phyloP scores from a whole-genome alignment of 2,329 filamentous ascomycete species.

The Alternaria longipes region DNA sequence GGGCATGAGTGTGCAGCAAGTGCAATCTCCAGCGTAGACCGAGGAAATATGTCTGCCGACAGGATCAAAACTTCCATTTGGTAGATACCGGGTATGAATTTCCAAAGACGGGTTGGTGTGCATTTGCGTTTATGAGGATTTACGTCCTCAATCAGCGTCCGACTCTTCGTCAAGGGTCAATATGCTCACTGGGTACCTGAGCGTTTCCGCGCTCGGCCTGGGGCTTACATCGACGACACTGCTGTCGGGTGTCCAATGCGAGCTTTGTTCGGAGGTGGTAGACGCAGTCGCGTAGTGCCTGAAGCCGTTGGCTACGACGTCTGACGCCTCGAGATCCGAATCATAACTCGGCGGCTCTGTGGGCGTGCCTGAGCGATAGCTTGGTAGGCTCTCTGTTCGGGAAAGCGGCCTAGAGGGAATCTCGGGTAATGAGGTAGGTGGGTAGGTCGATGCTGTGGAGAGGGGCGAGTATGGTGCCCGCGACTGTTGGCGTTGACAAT shows the following conservation, averaged over 20 bases:
- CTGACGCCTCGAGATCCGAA: constrained; percentile 50
- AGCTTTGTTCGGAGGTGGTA: constrained; percentile 30
- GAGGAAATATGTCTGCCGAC: neutral
- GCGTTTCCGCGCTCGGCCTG: constrained; percentile 49
- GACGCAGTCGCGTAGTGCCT: constrained; percentile 46
- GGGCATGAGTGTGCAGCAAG: neutral
- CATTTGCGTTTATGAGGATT: neutral
- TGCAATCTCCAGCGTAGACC: neutral
- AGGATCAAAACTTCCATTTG: neutral
- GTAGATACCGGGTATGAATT: constrained; percentile 2
- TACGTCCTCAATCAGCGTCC: constrained; percentile 21
- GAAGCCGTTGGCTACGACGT: constrained; percentile 56
- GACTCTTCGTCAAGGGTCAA: constrained; percentile 35
- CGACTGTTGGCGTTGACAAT: constrained; percentile 28
- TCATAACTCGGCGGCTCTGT: constrained; percentile 55
- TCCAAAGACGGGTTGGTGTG: constrained; percentile 15
- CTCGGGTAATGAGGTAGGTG: constrained; percentile 40
- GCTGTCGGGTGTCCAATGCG: constrained; percentile 50
- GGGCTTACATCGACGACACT: constrained; percentile 52
- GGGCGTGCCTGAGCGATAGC: constrained; percentile 54
- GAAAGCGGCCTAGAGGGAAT: constrained; percentile 48
- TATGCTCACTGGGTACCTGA: constrained; percentile 39
- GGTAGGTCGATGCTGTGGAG: constrained; percentile 44
- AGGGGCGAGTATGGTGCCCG: constrained; percentile 35
- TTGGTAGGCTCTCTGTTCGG: constrained; percentile 54